Evolutionary conservation across 352 stramenopile genomes (phyloP).

Genomic region (Phytophthora fragariaefolia): DNA sequence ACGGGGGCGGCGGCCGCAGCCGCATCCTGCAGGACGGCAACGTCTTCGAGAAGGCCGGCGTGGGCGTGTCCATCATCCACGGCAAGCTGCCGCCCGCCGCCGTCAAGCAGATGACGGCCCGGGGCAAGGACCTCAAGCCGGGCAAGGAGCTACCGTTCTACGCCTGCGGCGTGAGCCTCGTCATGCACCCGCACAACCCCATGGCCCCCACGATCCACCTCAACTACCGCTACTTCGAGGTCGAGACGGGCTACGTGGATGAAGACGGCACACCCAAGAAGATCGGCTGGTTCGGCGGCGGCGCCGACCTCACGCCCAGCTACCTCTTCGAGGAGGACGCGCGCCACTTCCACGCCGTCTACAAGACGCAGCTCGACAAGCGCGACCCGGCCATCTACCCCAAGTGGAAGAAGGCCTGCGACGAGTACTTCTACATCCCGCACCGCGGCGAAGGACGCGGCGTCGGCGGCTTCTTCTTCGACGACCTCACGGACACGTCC

Average conservation of each 20-base stretch:
- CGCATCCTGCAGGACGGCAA: constrained; percentile 94
- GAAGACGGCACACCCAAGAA: constrained; percentile 84
- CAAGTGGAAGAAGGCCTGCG: constrained; percentile 97
- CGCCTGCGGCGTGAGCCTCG: constrained; percentile 94
- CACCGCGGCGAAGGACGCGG: constrained; percentile 96
- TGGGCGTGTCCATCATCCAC: constrained; percentile 98
- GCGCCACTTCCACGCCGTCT: constrained; percentile 98
- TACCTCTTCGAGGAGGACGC: constrained; percentile 97
- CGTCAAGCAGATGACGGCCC: constrained; percentile 80
- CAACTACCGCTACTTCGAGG: constrained; percentile 99
- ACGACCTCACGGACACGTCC: constrained; percentile 96
- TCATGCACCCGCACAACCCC: constrained; percentile 96
- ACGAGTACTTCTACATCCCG: constrained; percentile 98
- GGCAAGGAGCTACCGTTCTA: constrained; percentile 94
- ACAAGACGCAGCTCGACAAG: constrained; percentile 95
- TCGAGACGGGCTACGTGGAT: constrained; percentile 76
- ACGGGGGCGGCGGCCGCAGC: constrained; percentile 95
- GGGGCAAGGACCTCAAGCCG: constrained; percentile 78
- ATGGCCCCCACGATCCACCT: constrained; percentile 97
- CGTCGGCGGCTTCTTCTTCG: constrained; percentile 98
- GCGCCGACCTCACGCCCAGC: constrained; percentile 97
- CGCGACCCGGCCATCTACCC: constrained; percentile 93
- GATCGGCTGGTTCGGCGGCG: constrained; percentile 95
- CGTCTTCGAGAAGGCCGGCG: constrained; percentile 98
- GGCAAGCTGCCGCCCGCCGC: constrained; percentile 93